phyloP scores from a whole-genome alignment of 2,329 filamentous ascomycete genomes.

The Fusarium domesticum region DNA sequence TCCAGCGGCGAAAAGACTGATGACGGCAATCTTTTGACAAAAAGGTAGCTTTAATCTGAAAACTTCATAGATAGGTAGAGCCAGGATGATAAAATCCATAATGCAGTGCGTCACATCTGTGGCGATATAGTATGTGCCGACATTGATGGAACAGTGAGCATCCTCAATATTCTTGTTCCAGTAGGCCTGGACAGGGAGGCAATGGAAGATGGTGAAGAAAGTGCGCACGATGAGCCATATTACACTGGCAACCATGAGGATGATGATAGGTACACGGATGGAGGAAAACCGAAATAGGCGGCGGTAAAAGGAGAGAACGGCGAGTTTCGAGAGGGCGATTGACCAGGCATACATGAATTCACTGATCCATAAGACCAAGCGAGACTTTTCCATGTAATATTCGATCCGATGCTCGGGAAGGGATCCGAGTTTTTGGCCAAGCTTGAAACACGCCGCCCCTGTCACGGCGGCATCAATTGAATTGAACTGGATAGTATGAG shows the following conservation, averaged over 20 bases:
- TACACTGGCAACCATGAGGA: slow-evolving; percentile 21
- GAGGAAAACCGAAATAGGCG: slow-evolving; percentile 28
- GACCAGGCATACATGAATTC: slow-evolving; percentile 27
- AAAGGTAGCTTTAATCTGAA: slow-evolving; percentile 9
- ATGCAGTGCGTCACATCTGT: slow-evolving; percentile 18
- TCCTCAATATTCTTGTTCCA: slow-evolving; percentile 15
- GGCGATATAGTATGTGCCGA: slow-evolving; percentile 9
- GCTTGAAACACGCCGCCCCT: slow-evolving; percentile 13
- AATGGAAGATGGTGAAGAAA: slow-evolving; percentile 18
- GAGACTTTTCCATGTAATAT: slow-evolving; percentile 13
- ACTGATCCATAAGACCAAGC: slow-evolving; percentile 13
- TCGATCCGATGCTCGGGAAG: slow-evolving; percentile 7
- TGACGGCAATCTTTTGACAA: slow-evolving; percentile 20
- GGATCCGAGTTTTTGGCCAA: slow-evolving; percentile 14
- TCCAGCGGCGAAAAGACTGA: slow-evolving; percentile 14
- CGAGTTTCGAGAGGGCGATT: slow-evolving; percentile 28
- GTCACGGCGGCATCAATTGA: slow-evolving; percentile 1
- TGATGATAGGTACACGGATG: slow-evolving; percentile 29
- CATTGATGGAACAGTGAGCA: slow-evolving; percentile 6
- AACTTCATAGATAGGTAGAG: slow-evolving; percentile 10
- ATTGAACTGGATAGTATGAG: no score
- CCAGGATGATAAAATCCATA: slow-evolving; percentile 17
- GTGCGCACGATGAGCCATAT: slow-evolving; percentile 30
- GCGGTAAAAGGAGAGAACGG: slow-evolving; percentile 33
- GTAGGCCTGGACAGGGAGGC: slow-evolving; percentile 15